A percentile compares a stretch with the other conserved stretches of the same genome.
phyloP scores from a whole-genome alignment of 1,284 basidiomycete genomes.

The Trametes polyzona region DNA sequence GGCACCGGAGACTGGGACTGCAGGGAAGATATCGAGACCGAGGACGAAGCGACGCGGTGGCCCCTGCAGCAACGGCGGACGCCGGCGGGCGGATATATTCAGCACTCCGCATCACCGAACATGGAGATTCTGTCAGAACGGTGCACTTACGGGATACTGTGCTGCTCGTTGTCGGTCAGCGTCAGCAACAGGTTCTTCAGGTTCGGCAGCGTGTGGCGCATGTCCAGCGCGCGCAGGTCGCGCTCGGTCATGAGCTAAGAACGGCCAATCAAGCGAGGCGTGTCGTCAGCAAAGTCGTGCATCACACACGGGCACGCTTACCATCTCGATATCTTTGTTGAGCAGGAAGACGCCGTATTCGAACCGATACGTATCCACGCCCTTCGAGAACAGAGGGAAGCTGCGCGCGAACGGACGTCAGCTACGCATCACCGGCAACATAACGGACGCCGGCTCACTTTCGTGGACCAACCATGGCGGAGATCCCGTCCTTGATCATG shows the following conservation, averaged over 20 bases:
- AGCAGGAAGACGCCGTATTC: conserved; percentile 97
- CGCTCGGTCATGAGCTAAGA: conserved; percentile 86
- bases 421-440: conserved; percentile 22
- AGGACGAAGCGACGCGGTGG: conserved; percentile 28
- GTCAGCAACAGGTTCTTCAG: conserved; percentile 93
- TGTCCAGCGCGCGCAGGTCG: conserved; percentile 86
- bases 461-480: conserved; percentile 90
- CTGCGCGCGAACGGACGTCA: conserved; percentile 42
- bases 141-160: conserved; percentile 51
- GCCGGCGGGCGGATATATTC: neutral
- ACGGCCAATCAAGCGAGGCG: conserved; percentile 13
- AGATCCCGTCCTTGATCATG: conserved; percentile 88
- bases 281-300: conserved; percentile 16
- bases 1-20: conserved; percentile 35
- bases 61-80: conserved; percentile 9
- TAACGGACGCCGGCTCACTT: conserved; percentile 60
- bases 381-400: conserved; percentile 93
- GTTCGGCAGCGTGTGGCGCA: conserved; percentile 96
- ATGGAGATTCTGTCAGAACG: neutral
- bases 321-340: conserved; percentile 97
- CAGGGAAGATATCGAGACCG: conserved; percentile 31
- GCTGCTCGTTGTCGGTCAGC: conserved; percentile 69
- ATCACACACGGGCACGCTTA: conserved; percentile 41
- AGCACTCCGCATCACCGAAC: conserved; percentile 5
- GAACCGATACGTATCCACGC: conserved; percentile 95